Evolutionary conservation across 768 basidiomycete genomes (phyloP), one percentile per base, ranked within the genome.

Genomic region (Lepiota subincarnata): DNA sequence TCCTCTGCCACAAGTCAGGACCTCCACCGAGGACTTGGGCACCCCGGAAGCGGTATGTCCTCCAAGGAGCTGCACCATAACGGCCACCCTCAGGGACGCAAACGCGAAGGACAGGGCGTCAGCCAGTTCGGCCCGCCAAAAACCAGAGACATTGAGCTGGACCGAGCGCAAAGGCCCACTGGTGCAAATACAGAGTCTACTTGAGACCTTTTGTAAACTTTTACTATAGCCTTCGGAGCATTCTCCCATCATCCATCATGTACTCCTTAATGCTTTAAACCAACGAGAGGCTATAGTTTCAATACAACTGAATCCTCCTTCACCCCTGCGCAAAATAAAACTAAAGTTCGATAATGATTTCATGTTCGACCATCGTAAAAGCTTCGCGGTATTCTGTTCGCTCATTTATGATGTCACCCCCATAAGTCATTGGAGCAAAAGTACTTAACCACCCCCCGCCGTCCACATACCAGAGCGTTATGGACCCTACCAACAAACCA

Each of bases 401-500:
- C 11, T 44, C 45, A 35, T 34, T 12, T 18, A 47, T 47, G 45
- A 47, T 47, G 45, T 47, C 45, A 47, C 44, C 6, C 14, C 26
- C 53, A 55, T 45, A 14, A 16, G 24, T 24, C n/a, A n/a, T 13
- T 31, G 31, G 31, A 2, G 31, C 20, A 46, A 16, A n/a, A 46
- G 44, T 24, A 50, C 50, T 36, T 55, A 37, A 53, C 35, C 4
- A 13, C 41, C 31, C n/a, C 42, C 31, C 4, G 24, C 36, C 46
- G 40, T 20, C 8, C 24, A 43, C 52, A 31, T 48, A 28, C 45
- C 18, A 35, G 44, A 28, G 22, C 6, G 50, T 48, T 50, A 77
- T 76, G 76, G 78, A 80, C 62, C 74, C 75, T 1, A 72, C 69
- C 22, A 72, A 77, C 66, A 76, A 75, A 59, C 72, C 74, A 6